Evolutionary conservation across 2,329 filamentous ascomycete species (phyloP).

Genomic region (Rhinocladiella mackenziei): DNA sequence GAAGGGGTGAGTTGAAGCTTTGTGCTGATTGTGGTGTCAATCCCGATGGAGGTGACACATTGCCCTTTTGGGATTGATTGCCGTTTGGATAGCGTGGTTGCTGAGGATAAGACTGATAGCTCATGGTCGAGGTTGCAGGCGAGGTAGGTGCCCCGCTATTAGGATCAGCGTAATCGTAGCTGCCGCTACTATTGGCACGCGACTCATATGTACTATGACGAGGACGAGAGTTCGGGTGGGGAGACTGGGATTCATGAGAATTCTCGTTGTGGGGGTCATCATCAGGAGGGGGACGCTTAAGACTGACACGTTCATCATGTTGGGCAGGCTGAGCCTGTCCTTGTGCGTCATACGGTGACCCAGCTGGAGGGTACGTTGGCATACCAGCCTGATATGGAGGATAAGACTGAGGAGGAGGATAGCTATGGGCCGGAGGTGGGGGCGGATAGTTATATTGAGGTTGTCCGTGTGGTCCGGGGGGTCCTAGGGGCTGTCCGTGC

Average conservation of each 20-base stretch:
- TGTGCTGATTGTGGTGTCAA: constrained; percentile 42
- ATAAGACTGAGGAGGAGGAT: constrained; percentile 27
- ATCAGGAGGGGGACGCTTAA: constrained; percentile 30
- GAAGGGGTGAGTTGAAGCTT: constrained; percentile 43
- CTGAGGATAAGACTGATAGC: constrained; percentile 40
- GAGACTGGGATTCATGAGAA: constrained; percentile 34
- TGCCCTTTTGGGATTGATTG: constrained; percentile 26
- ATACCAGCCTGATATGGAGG: constrained; percentile 17
- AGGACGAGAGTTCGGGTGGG: constrained; percentile 37
- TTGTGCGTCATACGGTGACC: constrained; percentile 32
- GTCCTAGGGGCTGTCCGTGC: constrained; percentile 48
- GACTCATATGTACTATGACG: constrained; percentile 41
- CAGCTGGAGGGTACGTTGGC: constrained; percentile 16
- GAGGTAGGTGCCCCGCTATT: constrained; percentile 47
- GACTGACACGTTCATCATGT: constrained; percentile 48
- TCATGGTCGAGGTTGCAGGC: constrained; percentile 41
- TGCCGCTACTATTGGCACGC: constrained; percentile 33
- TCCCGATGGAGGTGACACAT: constrained; percentile 25
- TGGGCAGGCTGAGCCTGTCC: constrained; percentile 35
- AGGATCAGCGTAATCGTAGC: constrained; percentile 47
- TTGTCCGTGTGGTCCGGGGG: constrained; percentile 32
- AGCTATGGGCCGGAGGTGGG: constrained; percentile 35
- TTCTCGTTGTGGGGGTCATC: constrained; percentile 31
- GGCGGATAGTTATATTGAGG: constrained; percentile 40
- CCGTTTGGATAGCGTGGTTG: constrained; percentile 40